phyloP scores from a whole-genome alignment of 768 basidiomycete species.

The Lactarius trivialis region DNA sequence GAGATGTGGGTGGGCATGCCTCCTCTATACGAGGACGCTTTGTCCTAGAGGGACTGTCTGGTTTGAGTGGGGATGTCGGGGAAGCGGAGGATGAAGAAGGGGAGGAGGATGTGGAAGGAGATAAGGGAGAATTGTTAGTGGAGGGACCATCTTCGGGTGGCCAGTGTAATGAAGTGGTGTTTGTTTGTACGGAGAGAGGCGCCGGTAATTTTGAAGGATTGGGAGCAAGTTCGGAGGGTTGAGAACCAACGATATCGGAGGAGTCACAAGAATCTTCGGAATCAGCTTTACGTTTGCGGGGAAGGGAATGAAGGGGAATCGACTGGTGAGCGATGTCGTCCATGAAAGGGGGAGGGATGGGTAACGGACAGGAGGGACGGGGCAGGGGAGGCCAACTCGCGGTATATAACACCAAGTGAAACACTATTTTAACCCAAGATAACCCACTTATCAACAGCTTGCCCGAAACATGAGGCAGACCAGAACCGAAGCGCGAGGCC shows the following conservation, averaged over 20 bases:
- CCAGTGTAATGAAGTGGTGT: constrained; percentile 7
- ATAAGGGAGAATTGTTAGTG: constrained; percentile 10
- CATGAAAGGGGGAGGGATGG: constrained; percentile 36
- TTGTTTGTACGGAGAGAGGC: constrained; percentile 21
- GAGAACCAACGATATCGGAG: constrained; percentile 14
- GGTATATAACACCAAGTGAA: constrained; percentile 35
- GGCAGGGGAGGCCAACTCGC: background rate
- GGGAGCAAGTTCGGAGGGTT: constrained; percentile 10
- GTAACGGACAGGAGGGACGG: constrained; percentile 30
- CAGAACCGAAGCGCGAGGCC: constrained; percentile 18
- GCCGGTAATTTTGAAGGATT: constrained; percentile 19
- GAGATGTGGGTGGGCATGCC: constrained; percentile 1
- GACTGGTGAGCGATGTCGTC: constrained; percentile 53
- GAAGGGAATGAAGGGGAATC: constrained; percentile 40
- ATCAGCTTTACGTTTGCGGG: constrained; percentile 64
- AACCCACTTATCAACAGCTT: background rate
- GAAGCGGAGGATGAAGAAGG: constrained; percentile 4
- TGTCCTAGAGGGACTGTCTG: constrained; percentile 22
- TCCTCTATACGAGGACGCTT: constrained; percentile 23
- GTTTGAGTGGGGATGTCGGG: constrained; percentile 3
- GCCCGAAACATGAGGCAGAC: constrained; percentile 17
- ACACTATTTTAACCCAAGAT: constrained; percentile 24
- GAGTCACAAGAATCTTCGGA: constrained; percentile 34
- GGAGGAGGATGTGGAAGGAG: constrained; percentile 4
- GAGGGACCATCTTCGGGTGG: constrained; percentile 15